Percentiles rank a stretch among this genome's conserved stretches.
Evolutionary conservation across 2,329 filamentous ascomycete genomes (phyloP).

Genomic region (Periconia macrospinosa): DNA sequence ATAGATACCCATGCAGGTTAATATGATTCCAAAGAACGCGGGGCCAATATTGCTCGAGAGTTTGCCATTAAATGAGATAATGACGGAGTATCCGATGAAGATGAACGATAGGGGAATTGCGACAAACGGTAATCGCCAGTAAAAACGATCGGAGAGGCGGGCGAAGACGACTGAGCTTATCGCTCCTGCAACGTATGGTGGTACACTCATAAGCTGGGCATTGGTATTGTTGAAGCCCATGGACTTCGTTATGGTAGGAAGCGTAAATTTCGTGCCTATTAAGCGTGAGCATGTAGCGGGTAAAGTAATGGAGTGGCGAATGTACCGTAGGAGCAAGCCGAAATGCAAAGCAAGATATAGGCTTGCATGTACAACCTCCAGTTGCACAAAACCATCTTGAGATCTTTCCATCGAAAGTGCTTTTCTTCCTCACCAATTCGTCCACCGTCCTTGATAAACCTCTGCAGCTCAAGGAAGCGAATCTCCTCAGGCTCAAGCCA

Average conservation of each 20-base stretch:
- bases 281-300: neutral
- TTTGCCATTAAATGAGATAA: constrained; percentile 45
- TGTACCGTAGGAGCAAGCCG: constrained; percentile 29
- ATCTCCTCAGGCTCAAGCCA: constrained; percentile 29
- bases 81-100: constrained; percentile 28
- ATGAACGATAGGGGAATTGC: constrained; percentile 38
- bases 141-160: constrained; percentile 26
- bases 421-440: constrained; percentile 15
- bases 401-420: constrained; percentile 23
- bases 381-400: constrained; percentile 28
- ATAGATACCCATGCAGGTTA: constrained; percentile 47
- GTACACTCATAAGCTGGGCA: constrained; percentile 33
- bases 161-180: constrained; percentile 26
- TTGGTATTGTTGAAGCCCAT: constrained; percentile 35
- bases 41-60: constrained; percentile 46
- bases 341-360: constrained; percentile 27
- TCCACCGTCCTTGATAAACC: constrained; percentile 27
- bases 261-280: constrained; percentile 30
- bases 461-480: constrained; percentile 25
- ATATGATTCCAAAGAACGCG: constrained; percentile 50
- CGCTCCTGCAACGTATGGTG: constrained; percentile 26
- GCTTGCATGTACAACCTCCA: constrained; percentile 36
- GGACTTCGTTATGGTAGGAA: constrained; percentile 28
- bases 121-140: constrained; percentile 30
- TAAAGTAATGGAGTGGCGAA: neutral